These are phyloP conservation scores for Sungouiella blattae DNA, from an alignment of 805 yeast species.

Conservation along the genomic window DNA sequence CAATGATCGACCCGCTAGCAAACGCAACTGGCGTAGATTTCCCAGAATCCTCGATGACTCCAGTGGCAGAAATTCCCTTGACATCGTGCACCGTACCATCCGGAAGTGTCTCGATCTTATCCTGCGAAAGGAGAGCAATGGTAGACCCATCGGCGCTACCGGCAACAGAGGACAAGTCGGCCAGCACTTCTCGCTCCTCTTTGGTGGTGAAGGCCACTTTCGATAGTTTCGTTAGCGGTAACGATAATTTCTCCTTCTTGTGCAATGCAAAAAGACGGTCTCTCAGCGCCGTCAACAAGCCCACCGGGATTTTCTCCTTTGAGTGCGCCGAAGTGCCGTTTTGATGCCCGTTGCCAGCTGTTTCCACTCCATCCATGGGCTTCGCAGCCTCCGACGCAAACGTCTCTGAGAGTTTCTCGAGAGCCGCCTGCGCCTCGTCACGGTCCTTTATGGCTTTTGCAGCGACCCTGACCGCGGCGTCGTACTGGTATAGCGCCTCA, in stretches of 20 bases:
- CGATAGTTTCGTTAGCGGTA: slow-evolving; percentile 17
- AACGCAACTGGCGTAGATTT: too few species aligned
- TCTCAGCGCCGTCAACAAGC: slow-evolving; percentile 28
- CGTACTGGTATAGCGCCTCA: slow-evolving; percentile 75
- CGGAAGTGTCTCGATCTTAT: too few species aligned
- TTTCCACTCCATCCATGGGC: not conserved
- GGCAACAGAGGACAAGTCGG: too few species aligned
- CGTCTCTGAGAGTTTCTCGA: slow-evolving; percentile 47
- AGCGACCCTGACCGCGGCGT: slow-evolving; percentile 87
- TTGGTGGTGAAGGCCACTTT: too few species aligned
- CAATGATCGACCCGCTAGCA: too few species aligned
- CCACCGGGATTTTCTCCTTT: slow-evolving; percentile 24
- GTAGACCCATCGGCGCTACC: too few species aligned
- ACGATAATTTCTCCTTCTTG: slow-evolving; percentile 28
- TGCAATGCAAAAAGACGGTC: slow-evolving; percentile 33
- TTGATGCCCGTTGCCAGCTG: not conserved
- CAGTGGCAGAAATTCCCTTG: too few species aligned
- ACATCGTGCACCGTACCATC: too few species aligned
- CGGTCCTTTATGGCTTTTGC: slow-evolving; percentile 70
- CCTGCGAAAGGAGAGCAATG: too few species aligned
- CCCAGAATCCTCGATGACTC: too few species aligned
- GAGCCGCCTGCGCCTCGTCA: slow-evolving; percentile 66
- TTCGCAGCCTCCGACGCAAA: slow-evolving; percentile 5
- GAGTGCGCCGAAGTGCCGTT: slow-evolving; percentile 11
- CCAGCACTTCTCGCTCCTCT: too few species aligned